Conservation (phyloP, 2,329 filamentous ascomycete genomes). For the Colletotrichum sp. region DNA sequence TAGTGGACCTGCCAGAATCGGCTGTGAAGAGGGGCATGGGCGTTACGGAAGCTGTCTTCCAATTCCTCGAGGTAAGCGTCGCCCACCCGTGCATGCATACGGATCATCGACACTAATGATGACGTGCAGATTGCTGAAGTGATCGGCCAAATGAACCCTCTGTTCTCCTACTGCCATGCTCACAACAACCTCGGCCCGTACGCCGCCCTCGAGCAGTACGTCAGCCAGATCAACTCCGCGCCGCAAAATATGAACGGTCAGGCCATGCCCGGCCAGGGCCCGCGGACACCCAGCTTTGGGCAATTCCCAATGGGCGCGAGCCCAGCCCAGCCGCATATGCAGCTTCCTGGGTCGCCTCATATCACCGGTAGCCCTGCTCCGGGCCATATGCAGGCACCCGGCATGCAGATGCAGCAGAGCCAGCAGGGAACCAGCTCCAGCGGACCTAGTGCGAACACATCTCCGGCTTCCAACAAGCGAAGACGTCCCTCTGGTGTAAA, state of each 20-base stretch:
- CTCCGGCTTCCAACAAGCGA: slow-evolving; percentile 65
- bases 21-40: slow-evolving; percentile 62
- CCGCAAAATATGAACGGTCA: slow-evolving; percentile 53
- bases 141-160: slow-evolving; percentile 69
- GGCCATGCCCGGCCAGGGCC: slow-evolving; percentile 47
- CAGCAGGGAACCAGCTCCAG: slow-evolving; percentile 72
- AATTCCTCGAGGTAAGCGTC: slow-evolving; percentile 65
- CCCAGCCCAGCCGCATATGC: slow-evolving; percentile 64
- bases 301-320: slow-evolving; percentile 66
- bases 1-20: slow-evolving; percentile 63
- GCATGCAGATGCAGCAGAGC: slow-evolving; percentile 71
- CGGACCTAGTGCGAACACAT: slow-evolving; percentile 72
- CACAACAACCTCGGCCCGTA: slow-evolving; percentile 63
- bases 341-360: slow-evolving; percentile 67
- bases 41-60: slow-evolving; percentile 65
- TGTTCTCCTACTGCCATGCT: slow-evolving; percentile 63
- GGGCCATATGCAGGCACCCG: slow-evolving; percentile 67
- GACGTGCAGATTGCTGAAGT: slow-evolving; percentile 64
- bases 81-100: neutral
- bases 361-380: slow-evolving; percentile 64
- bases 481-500: slow-evolving; percentile 63
- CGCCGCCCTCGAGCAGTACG: slow-evolving; percentile 65
- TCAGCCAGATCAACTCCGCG: slow-evolving; percentile 50
- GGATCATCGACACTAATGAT: slow-evolving; percentile 26
- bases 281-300: slow-evolving; percentile 59